Base-by-base conservation (phyloP, 805 yeast species). In the Gaillardinia entomophila region DNA sequence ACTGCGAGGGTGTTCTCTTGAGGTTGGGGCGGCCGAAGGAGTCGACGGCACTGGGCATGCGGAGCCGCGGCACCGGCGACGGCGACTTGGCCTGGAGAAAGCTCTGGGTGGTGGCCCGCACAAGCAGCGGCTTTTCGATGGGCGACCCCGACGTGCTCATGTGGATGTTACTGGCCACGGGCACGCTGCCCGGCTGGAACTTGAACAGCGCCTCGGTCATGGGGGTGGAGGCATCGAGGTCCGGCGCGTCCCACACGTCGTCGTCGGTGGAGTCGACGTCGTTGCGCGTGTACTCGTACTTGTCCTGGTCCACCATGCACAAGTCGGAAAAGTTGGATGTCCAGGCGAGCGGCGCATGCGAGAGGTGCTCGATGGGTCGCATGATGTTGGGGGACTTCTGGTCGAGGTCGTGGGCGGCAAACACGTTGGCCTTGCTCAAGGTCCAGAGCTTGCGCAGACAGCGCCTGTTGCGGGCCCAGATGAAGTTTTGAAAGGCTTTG, bases 281-380 rank as follows among this genome's bases (percentile, higher is more conserved):
- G n/a, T 24, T 12, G 12, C 6, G 25, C n/a, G 25, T n/a, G 43
- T 61, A 70, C 25, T 71, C 75, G 27, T 52, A 30, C 32, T 59
- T 62, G 10, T 66, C 64, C 46, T 80, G 86, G 22, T 65, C 62
- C 2, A 77, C 66, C 40, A 78, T 72, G 1, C 71, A 41, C 26
- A 84, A 49, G 30, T 70, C 72, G 26, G 72, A 67, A 12, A 48
- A 49, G 0, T 76, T 67, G 3, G 57, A 55, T 34, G 75, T 62
- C 94, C 92, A 85, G 0, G 78, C 65, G 4, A 71, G 48, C 0
- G 84, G 60, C 0, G 68, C 65, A 6, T 69, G 55, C 2, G 76
- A 64, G 18, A 86, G 49, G 26, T 73, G 70, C 31, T 77, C 79
- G 4, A 73, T 50, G 38, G 69, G 45, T 60, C 60, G 45, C 4